Base-by-base conservation (phyloP, 2,329 filamentous ascomycete species). In the Chaetomium globosum region DNA sequence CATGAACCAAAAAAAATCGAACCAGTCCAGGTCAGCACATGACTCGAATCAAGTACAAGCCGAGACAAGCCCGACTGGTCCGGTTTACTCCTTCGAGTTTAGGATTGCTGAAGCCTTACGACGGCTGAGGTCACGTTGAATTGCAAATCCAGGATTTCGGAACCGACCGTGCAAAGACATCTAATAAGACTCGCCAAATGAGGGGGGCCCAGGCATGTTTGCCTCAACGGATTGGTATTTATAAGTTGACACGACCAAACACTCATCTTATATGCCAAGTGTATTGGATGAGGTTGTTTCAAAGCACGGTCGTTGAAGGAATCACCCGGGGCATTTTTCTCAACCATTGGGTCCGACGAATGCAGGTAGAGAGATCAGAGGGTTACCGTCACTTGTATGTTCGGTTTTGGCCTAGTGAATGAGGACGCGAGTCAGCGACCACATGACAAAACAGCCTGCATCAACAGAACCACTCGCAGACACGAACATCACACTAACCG, bases 1-100 rank as follows among this genome's bases (percentile, higher is more conserved):
- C 56, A 31, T 46, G 56, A 59, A 59, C 56, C 54, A 28, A 33
- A 33, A 33, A 33, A 31, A 31, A n/a, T 10, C 30, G 10, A 33
- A 54, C 30, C 30, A 16, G 19, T 31, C 30, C 10, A n/a, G n/a
- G 30, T 3, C 16, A 52, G 31, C 48, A 21, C 51, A 61, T 61
- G 49, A 36, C 59, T 43, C 30, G 51, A 55, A 23, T n/a, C 16
- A 55, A 26, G 53, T 16, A 46, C 56, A 49, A 23, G 26, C 33
- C 39, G 46, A 23, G n/a, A 48, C 46, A 5, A 48, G 23, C 46
- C n/a, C n/a, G 4, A 3, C 10, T 12, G n/a, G 46, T n/a, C 8
- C 46, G 46, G 46, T 9, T 48, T 48, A 48, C 46, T 23, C 46
- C 3, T 23, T 48, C 39, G 46, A 48, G n/a, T 48, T 23, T n/a